Percentiles rank a stretch among this genome's conserved stretches.
Conservation (phyloP, 441 rosid species). For the Manihot esculenta region DNA sequence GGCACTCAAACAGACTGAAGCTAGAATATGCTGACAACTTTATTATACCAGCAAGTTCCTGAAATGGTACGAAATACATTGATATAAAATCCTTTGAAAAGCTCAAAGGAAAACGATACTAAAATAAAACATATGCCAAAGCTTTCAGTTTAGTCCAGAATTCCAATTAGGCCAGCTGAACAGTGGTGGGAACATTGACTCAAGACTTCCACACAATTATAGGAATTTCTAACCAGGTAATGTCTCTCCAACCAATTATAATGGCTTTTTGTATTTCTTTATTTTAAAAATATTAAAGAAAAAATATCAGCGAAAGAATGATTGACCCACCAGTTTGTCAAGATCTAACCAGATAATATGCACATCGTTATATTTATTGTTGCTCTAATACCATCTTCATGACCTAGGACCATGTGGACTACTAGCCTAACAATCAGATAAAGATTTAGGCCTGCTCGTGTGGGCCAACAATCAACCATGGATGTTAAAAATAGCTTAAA, state of each 20-base stretch:
- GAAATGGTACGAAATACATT: constrained; percentile 27
- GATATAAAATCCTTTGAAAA: not conserved
- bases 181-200: not conserved
- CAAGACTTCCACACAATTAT: not conserved
- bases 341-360: not conserved
- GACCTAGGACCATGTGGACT: not conserved
- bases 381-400: not conserved
- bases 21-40: constrained; percentile 88
- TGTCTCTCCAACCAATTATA: not conserved
- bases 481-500: not conserved
- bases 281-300: not conserved
- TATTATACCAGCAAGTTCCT: constrained; percentile 97
- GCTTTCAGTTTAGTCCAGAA: not conserved
- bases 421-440: not conserved
- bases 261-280: not conserved
- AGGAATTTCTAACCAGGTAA: not conserved
- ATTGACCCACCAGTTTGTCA: not conserved
- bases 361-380: not conserved
- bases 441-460: not conserved
- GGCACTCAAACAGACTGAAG: constrained; percentile 95
- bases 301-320: not conserved
- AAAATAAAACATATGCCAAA: not conserved
- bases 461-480: not conserved
- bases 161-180: not conserved
- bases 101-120: not conserved